Evolutionary conservation across 768 basidiomycete species (phyloP), one percentile per base, ranked within the genome.

Genomic region (Scleroderma citrinum): DNA sequence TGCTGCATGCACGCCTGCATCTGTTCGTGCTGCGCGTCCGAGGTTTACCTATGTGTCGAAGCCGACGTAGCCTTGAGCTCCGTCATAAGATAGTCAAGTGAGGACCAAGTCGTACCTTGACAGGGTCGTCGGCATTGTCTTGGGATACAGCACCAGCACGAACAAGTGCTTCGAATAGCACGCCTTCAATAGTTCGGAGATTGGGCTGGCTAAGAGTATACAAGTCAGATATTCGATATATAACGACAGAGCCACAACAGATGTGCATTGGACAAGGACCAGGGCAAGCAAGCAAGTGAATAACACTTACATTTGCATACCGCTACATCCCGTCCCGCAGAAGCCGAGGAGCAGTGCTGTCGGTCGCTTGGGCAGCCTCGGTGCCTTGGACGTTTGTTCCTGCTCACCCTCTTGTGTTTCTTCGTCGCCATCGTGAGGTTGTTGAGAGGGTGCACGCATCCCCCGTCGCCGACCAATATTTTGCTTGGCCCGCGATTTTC

Each of bases 1-100:
- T 20, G 93, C 93, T 12, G 96, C 96, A 63, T 96, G 94, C 7
- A 99, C 96, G 21, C 96, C 96, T 2, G 94, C 90, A 65, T 99
- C 96, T 1, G 96, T 99, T 8, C 96, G 76, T 17, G 96, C 96
- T 7, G 95, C 92, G 26, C 96, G 81, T 19, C 80, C 83, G 12
- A 98, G 78, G 42, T 74, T 77, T 45, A 95, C 89, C 90, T 94
- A 59, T 29, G 3, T n/a, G 44, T 7, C 16, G 17, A 36, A 21
- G 13, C 49, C 36, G 21, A 36, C 39, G 24, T 7, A 2, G 44
- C 5, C 23, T 39, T n/a, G n/a, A n/a, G n/a, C n/a, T n/a, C n/a
- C n/a, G n/a, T 11, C 21, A 23, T 44, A 4, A 4, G 23, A n/a
- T n/a, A n/a, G n/a, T n/a, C n/a, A 45, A 29, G 29, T 14, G 16